Base-by-base conservation (phyloP, 1,284 basidiomycete genomes). In the Prillingera fragicola region DNA sequence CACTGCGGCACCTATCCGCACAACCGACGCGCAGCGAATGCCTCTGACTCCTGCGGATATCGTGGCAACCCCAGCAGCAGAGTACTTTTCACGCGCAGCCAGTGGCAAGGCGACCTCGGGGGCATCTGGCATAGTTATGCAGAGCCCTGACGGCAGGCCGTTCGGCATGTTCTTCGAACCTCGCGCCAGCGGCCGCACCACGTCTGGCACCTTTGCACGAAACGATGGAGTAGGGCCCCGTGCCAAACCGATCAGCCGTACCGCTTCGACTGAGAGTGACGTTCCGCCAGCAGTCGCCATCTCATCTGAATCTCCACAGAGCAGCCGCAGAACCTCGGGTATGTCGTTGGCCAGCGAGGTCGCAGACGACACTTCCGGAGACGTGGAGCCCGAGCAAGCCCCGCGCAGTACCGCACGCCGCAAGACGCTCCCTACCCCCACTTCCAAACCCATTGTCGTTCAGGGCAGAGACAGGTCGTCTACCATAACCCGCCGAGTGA, bases 121-220 rank as follows among this genome's bases (percentile, higher is more conserved):
- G 0, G 85, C 85, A 2, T 84, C 86, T 3, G 94, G 94, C 1
- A 78, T 96, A 17, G 79, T 97, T 33, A 84, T 98, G 39, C 88
- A 92, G 55, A 87, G 83, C 61, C 87, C 88, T 1, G 89, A 95
- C 62, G 94, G 94, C 0, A 82, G 90, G 52, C 87, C 90, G 0
- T 81, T 88, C 17, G 92, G 90, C 6, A 92, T 98, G 54, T 89
- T 91, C 72, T 98, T 98, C 71, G 85, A 92, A 56, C 94, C 94
- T 0, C 72, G 66, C 3, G 53, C 54, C 10, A 60, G 58, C 40
- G 45, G 48, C 7, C 59, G 31, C 8, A n/a, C 21, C 15, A 29
- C 26, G 3, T 21, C 31, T 2, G 24, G 41, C 19, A n/a, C n/a
- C 14, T 15, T n/a, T 28, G 8, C 38, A 40, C 41, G 38, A 1